Conservation (phyloP, 2,329 filamentous ascomycete genomes). For the Monilinia laxa region DNA sequence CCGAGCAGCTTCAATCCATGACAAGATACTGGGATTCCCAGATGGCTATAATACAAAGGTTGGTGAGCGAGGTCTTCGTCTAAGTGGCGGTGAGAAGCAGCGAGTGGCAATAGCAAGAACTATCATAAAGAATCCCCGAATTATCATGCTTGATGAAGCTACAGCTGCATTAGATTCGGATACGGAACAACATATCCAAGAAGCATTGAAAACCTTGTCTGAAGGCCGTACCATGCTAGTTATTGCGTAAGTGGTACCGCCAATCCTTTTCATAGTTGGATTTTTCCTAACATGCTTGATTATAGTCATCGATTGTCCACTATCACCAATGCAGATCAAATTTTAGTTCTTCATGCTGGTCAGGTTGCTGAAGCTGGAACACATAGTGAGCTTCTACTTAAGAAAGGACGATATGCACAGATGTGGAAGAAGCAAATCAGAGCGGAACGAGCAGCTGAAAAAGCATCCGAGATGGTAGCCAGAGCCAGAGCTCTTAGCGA, state of each 20-base stretch:
- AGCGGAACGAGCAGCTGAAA: conserved; percentile 67
- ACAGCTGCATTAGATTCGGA: conserved; percentile 89
- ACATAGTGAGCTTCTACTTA: conserved; percentile 70
- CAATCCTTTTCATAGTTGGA: conserved; percentile 55
- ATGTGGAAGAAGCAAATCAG: conserved; percentile 91
- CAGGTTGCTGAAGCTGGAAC: conserved; percentile 74
- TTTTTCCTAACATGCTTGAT: conserved; percentile 68
- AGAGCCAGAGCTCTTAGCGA: conserved; percentile 38
- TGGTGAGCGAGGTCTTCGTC: conserved; percentile 80
- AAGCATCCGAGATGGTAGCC: conserved; percentile 45
- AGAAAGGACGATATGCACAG: conserved; percentile 69
- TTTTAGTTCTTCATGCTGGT: conserved; percentile 78
- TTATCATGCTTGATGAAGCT: conserved; percentile 91
- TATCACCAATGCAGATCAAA: conserved; percentile 87
- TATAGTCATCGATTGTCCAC: conserved; percentile 75
- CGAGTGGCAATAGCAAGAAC: conserved; percentile 90
- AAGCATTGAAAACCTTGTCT: conserved; percentile 77
- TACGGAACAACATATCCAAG: conserved; percentile 90
- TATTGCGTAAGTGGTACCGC: conserved; percentile 67
- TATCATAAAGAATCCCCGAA: conserved; percentile 85
- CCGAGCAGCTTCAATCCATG: conserved; percentile 84
- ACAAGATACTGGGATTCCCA: conserved; percentile 85
- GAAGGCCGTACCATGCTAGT: conserved; percentile 89
- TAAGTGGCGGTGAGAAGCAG: conserved; percentile 91
- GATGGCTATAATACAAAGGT: conserved; percentile 88